phyloP scores from a whole-genome alignment of 352 stramenopile genomes.

The Phytophthora aleatoria region DNA sequence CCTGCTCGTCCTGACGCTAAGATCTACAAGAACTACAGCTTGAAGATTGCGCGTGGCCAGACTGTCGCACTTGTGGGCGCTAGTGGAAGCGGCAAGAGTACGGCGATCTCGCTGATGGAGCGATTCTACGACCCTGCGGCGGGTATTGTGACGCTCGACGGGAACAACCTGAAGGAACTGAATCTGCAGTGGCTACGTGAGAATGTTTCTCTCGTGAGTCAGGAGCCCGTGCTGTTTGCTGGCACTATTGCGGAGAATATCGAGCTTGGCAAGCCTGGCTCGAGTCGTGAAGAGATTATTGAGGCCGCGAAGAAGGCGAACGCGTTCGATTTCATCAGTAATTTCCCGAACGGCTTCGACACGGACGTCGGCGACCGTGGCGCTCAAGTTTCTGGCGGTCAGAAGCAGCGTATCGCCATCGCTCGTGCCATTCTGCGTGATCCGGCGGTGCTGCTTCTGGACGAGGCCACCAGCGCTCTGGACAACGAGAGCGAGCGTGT shows the following conservation, averaged over 20 bases:
- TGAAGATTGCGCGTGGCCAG: slow-evolving; percentile 41
- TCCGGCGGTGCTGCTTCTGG: slow-evolving; percentile 36
- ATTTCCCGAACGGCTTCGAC: slow-evolving; percentile 40
- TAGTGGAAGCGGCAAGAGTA: slow-evolving; percentile 44
- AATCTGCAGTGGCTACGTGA: slow-evolving; percentile 43
- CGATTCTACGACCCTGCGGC: slow-evolving; percentile 41
- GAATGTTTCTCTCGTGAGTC: slow-evolving; percentile 41
- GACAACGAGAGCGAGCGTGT: slow-evolving; percentile 46
- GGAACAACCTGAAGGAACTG: slow-evolving; percentile 37
- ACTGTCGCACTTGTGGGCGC: slow-evolving; percentile 41
- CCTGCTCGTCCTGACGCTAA: slow-evolving; percentile 42
- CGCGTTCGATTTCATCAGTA: slow-evolving; percentile 44
- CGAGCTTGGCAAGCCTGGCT: slow-evolving; percentile 38
- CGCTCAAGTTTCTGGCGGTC: slow-evolving; percentile 39
- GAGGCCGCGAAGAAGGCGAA: slow-evolving; percentile 43
- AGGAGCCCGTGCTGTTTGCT: slow-evolving; percentile 43
- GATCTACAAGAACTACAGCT: slow-evolving; percentile 45
- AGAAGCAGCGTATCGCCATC: slow-evolving; percentile 47
- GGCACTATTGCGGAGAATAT: slow-evolving; percentile 46
- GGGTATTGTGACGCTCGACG: slow-evolving; percentile 36
- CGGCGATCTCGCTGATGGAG: slow-evolving; percentile 40
- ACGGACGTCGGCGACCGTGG: slow-evolving; percentile 42
- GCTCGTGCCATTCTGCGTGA: slow-evolving; percentile 38
- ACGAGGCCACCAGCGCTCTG: slow-evolving; percentile 42
- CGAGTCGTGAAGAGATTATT: slow-evolving; percentile 39